Evolutionary conservation across 345 rosid species (phyloP).

Genomic region (Geranium rotundifolium): DNA sequence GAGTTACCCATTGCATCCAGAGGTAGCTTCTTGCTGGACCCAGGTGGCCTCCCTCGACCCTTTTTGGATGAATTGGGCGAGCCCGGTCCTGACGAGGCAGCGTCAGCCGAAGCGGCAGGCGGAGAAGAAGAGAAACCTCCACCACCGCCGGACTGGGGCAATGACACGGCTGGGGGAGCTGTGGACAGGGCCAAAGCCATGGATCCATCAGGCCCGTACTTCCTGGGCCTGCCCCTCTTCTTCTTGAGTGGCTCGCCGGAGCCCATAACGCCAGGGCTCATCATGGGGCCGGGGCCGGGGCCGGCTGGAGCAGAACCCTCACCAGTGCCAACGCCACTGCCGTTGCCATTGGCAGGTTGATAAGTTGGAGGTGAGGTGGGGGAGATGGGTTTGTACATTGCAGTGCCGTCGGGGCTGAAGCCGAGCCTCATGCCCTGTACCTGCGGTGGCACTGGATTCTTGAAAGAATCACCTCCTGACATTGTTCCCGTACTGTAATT

Average conservation of each 20-base stretch:
- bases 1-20: constrained; percentile 46
- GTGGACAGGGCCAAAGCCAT: constrained; percentile 30
- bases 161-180: constrained; percentile 10
- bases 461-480: constrained; percentile 14
- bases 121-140: constrained; percentile 14
- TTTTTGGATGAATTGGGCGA: constrained; percentile 46
- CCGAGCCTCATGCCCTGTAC: constrained; percentile 18
- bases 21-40: constrained; percentile 54
- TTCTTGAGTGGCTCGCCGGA: constrained; percentile 28
- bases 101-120: constrained; percentile 8
- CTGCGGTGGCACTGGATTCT: constrained; percentile 7
- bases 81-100: constrained; percentile 15
- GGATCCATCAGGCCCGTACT: constrained; percentile 52
- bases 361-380: constrained; percentile 12
- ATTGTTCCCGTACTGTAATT: constrained; percentile 1
- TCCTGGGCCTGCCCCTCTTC: constrained; percentile 68
- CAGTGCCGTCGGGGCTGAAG: constrained; percentile 13
- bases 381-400: constrained; percentile 13
- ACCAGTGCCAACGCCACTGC: constrained; percentile 6
- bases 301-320: constrained; percentile 8
- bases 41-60: constrained; percentile 78
- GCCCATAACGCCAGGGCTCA: constrained; percentile 6
- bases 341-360: constrained; percentile 6
- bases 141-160: constrained; percentile 7
- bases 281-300: background rate